phyloP scores from a whole-genome alignment of 164 flowering plant species.

The Akebia trifoliata region DNA sequence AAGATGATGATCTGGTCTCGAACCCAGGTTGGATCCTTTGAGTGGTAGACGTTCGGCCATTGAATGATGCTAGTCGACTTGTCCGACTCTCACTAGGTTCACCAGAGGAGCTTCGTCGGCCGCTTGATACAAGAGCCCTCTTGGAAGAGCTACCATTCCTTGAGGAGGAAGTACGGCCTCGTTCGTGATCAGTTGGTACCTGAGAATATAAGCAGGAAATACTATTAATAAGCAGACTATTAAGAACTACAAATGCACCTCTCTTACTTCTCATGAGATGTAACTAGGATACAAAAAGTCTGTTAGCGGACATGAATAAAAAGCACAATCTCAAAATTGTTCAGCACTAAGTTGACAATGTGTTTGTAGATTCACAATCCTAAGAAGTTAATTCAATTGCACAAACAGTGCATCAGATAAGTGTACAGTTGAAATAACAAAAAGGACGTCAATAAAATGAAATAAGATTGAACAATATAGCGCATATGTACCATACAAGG shows the following conservation, averaged over 20 bases:
- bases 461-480: too few relatives aligned
- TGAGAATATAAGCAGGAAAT: too few relatives aligned
- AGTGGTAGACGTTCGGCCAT: slow-evolving; percentile 28
- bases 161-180: slow-evolving; percentile 19
- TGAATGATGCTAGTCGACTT: slow-evolving; percentile 19
- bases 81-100: slow-evolving; percentile 24
- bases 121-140: slow-evolving; percentile 22
- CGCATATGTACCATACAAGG: too few relatives aligned
- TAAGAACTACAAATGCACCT: not conserved
- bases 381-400: too few relatives aligned
- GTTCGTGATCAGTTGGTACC: slow-evolving; percentile 19
- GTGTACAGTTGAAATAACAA: too few relatives aligned
- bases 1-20: slow-evolving; percentile 30
- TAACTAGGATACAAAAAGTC: too few relatives aligned
- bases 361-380: too few relatives aligned
- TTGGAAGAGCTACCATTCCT: slow-evolving; percentile 25
- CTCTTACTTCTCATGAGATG: not conserved
- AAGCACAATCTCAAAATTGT: too few relatives aligned
- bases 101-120: slow-evolving; percentile 27
- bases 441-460: too few relatives aligned
- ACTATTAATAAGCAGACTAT: not conserved
- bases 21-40: slow-evolving; percentile 35
- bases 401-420: too few relatives aligned
- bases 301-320: too few relatives aligned
- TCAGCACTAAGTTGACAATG: too few relatives aligned